phyloP scores from a whole-genome alignment of 1,139 yeast species.

The Hyphopichia buzzinii region DNA sequence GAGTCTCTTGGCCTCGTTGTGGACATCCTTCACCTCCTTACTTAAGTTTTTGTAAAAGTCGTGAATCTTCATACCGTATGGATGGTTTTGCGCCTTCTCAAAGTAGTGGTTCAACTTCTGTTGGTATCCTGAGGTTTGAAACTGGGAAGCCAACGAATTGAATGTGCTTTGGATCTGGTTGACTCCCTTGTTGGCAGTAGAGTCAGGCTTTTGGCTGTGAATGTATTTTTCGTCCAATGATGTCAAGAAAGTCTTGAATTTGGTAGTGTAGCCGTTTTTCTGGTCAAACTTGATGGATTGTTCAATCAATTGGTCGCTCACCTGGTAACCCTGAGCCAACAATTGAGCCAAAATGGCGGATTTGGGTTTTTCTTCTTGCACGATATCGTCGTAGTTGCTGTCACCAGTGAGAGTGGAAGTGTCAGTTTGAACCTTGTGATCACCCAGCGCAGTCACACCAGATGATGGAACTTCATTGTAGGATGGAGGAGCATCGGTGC shows the following conservation, averaged over 20 bases:
- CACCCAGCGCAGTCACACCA: constrained; percentile 12
- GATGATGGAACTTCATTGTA: constrained; percentile 17
- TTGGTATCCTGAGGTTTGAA: constrained; percentile 10
- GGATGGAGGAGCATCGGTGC: constrained; percentile 13
- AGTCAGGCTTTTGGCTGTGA: constrained; percentile 48
- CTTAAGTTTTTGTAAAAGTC: constrained; percentile 51
- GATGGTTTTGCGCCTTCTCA: constrained; percentile 33
- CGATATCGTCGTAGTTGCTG: constrained; percentile 47
- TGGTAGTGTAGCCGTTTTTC: constrained; percentile 57
- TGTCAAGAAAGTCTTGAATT: constrained; percentile 55
- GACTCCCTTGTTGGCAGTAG: constrained; percentile 16
- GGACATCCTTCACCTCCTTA: constrained; percentile 61
- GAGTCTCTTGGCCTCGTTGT: constrained; percentile 69
- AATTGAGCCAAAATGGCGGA: constrained; percentile 74
- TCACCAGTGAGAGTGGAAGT: constrained; percentile 28
- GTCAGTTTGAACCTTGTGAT: constrained; percentile 22
- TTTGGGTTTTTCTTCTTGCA: constrained; percentile 79
- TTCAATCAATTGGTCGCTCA: constrained; percentile 61
- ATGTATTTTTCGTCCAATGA: constrained; percentile 61
- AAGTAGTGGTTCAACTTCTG: constrained; percentile 31
- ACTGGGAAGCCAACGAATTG: constrained; percentile 17
- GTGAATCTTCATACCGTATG: constrained; percentile 39
- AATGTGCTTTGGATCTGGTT: constrained; percentile 38
- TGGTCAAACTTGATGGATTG: constrained; percentile 63
- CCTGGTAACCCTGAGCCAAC: constrained; percentile 65